A percentile compares a stretch with the other conserved stretches of the same genome.
Conservation (phyloP, 768 basidiomycete species). For the Tylopilus subfusipes region DNA sequence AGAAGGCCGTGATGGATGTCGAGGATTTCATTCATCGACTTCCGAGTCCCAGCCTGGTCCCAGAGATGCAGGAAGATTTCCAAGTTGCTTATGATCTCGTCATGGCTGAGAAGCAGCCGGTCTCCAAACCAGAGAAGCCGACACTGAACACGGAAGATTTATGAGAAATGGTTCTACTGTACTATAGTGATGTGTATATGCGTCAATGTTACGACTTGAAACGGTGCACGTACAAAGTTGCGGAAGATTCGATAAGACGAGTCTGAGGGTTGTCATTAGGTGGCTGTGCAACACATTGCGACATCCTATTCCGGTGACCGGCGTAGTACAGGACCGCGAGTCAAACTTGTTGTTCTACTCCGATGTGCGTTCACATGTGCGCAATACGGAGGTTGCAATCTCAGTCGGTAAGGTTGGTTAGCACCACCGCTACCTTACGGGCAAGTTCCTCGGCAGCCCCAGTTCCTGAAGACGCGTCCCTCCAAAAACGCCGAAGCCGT, state of each 20-base stretch:
- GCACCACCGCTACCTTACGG: slow-evolving; percentile 6
- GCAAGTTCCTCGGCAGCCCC: slow-evolving; percentile 4
- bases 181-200: too few relatives aligned
- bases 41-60: slow-evolving; percentile 10
- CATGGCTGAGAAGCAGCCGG: slow-evolving; percentile 15
- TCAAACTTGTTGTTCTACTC: too few relatives aligned
- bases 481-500: slow-evolving; percentile 8
- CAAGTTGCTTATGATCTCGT: slow-evolving; percentile 35
- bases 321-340: too few relatives aligned
- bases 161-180: not conserved
- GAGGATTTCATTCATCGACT: slow-evolving; percentile 27
- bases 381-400: slow-evolving; percentile 9
- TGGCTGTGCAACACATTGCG: too few relatives aligned
- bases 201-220: too few relatives aligned
- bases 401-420: slow-evolving; percentile 1
- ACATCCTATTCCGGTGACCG: too few relatives aligned
- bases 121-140: slow-evolving; percentile 16
- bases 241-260: too few relatives aligned
- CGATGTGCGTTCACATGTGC: slow-evolving; percentile 13
- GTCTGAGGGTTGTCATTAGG: too few relatives aligned
- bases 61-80: slow-evolving; percentile 27
- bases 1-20: slow-evolving; percentile 24
- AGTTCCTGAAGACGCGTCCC: slow-evolving; percentile 2
- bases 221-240: too few relatives aligned
- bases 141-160: slow-evolving; percentile 26